These are phyloP conservation scores for Coniochaeta prunicola DNA, from an alignment of 2,329 filamentous ascomycete species.

Conservation along the genomic window DNA sequence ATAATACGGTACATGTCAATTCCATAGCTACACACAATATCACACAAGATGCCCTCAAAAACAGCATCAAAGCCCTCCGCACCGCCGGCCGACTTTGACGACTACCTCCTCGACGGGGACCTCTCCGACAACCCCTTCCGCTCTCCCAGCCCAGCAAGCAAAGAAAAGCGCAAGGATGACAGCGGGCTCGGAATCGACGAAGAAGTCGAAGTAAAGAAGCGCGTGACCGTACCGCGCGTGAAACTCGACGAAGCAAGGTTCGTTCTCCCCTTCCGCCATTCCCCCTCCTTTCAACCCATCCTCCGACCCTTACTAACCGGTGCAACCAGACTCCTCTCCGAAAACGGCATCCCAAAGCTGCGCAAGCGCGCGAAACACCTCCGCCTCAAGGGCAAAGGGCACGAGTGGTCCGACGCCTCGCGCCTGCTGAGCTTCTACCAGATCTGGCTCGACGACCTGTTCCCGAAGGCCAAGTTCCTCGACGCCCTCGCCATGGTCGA, in stretches of 20 bases:
- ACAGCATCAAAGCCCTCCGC: conserved; percentile 7
- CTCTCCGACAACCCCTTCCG: conserved; percentile 49
- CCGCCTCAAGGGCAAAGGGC: conserved; percentile 85
- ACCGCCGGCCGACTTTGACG: background rate
- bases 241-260: conserved; percentile 82
- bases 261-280: background rate
- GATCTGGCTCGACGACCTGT: conserved; percentile 93
- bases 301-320: background rate
- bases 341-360: conserved; percentile 76
- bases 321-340: conserved; percentile 68
- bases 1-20: background rate
- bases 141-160: conserved; percentile 32
- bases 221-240: conserved; percentile 61
- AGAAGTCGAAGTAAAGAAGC: conserved; percentile 75
- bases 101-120: conserved; percentile 55
- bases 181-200: conserved; percentile 72
- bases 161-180: conserved; percentile 41
- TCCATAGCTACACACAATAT: conserved; percentile 10
- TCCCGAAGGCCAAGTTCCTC: conserved; percentile 87
- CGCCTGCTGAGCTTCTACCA: conserved; percentile 86
- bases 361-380: conserved; percentile 63
- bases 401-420: conserved; percentile 86
- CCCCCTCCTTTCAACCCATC: background rate
- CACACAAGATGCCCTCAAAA: conserved; percentile 19
- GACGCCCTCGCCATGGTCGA: conserved; percentile 89